Base-by-base conservation (phyloP, 306 rosid species). In the Citrullus mucosospermus region DNA sequence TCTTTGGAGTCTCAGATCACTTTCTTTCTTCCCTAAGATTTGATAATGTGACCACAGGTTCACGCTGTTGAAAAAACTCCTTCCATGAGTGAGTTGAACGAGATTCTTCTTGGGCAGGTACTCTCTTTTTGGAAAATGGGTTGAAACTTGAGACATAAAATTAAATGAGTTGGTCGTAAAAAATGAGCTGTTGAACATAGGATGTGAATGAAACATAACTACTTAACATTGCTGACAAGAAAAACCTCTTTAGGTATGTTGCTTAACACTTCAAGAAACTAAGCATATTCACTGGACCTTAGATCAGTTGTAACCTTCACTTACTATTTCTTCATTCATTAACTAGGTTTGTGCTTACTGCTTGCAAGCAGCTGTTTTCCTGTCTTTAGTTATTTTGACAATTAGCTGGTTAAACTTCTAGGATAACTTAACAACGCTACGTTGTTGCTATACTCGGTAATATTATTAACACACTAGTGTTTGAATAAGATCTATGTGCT, bases 91-190 rank as follows among this genome's bases (percentile, higher is more conserved):
- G 97, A 91, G 85, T 77, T 92, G 87, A 96, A 96, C 76, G 97
- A 96, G 86, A 91, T 96, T 88, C 96, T 90, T 81, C 88, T 85
- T 57, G 99, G 97, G 56, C 99, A 96, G 99, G 99, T 96, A 88
- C 34, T 69, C 78, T 32, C 28, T 30, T 51, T 39, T 9, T 20
- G 76, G 76, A 70, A 70, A 70, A 44, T 46, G 38, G 6, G 9
- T 67, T 67, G 74, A 32, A 67, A 70, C 76, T 43, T 70, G 28
- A 68, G 44, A 10, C 75, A 67, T 20, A 9, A 41, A 41, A 68
- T 25, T 68, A 11, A 11, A 68, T 68, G 54, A 67, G 30, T 67
- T 67, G 73, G 73, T 32, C 4, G 14, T 30, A 8, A 16, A 65
- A 36, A 16, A 65, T 36, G 25, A 66, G 15, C 17, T 36, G 50